Evolutionary conservation across 2,329 filamentous ascomycete species (phyloP), one percentile per base, ranked within the genome.

Genomic region (Phialemoniopsis sp.): DNA sequence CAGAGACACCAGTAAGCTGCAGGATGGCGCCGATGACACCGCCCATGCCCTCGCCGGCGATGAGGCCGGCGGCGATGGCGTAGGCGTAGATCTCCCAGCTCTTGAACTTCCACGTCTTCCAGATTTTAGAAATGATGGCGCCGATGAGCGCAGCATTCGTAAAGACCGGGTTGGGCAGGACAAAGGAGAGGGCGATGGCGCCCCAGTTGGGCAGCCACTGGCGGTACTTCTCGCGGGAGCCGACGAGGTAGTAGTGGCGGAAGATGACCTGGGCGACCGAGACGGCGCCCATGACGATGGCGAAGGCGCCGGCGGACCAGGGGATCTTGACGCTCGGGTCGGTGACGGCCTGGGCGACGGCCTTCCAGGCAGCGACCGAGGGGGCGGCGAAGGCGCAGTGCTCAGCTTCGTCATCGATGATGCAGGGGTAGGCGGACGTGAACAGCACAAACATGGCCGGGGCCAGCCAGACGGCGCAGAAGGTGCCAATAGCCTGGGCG

Each of bases 381-480:
- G 82, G 82, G 2, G 76, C 77, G 8, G 57, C 52, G 62, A 86
- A 87, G 26, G 74, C 61, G 54, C 82, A 86, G 12, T 64, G 62
- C 5, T 68, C 60, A 2, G 62, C 54, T 13, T 59, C 48, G 39
- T 71, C 60, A 42, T 73, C 63, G 53, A 78, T 71, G 48, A 86
- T 81, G 54, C 82, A 86, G 1, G 81, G 82, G 56, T 87, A 86
- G 1, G 82, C 82, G 5, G 73, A 70, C 45, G 78, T 72, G 64
- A 85, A 85, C 33, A 85, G 72, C 28, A 84, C 73, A 53, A 85
- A 86, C 48, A 86, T 72, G 9, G 76, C 80, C 1, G 80, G 80
- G 0, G 81, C 78, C 12, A 86, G 62, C 63, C 83, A 84, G 48
- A 84, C 68, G n/a, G 80, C 73, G 35, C 84, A 71, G 26, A 83